Conservation (phyloP, 1,139 yeast genomes). For the Candida frijolesensis region DNA sequence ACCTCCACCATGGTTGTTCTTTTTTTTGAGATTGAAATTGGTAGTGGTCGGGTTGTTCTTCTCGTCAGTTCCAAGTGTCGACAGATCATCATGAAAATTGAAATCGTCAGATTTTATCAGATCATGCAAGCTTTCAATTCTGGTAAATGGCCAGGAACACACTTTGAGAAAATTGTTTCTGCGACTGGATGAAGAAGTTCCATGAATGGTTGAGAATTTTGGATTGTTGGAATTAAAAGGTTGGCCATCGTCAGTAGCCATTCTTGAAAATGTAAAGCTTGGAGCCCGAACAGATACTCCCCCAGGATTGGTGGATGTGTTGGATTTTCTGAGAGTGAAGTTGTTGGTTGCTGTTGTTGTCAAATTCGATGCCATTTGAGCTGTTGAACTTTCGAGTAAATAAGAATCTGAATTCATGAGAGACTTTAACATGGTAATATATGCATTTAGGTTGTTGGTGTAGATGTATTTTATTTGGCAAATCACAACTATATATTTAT, state of each 20-base stretch:
- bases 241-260: constrained; percentile 5
- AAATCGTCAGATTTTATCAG: background rate
- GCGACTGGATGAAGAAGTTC: constrained; percentile 7
- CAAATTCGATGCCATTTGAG: constrained; percentile 6
- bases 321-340: constrained; percentile 1
- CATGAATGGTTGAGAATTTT: constrained; percentile 8
- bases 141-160: constrained; percentile 18
- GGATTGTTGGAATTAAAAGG: background rate
- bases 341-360: constrained; percentile 7
- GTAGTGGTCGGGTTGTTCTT: constrained; percentile 5
- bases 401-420: constrained; percentile 14
- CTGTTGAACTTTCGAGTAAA: constrained; percentile 12
- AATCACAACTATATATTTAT: background rate
- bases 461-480: too few relatives aligned
- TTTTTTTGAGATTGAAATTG: constrained; percentile 1
- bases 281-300: constrained; percentile 12
- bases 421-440: constrained; percentile 13
- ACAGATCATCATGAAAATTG: constrained; percentile 3
- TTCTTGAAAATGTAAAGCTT: constrained; percentile 10
- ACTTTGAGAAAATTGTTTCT: constrained; percentile 17
- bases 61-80: constrained; percentile 7
- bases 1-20: background rate
- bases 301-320: constrained; percentile 2
- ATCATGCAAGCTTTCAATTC: constrained; percentile 12
- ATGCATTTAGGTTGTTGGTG: background rate